Conservation (phyloP, 306 rosid genomes). For the Sophora flavescens region DNA sequence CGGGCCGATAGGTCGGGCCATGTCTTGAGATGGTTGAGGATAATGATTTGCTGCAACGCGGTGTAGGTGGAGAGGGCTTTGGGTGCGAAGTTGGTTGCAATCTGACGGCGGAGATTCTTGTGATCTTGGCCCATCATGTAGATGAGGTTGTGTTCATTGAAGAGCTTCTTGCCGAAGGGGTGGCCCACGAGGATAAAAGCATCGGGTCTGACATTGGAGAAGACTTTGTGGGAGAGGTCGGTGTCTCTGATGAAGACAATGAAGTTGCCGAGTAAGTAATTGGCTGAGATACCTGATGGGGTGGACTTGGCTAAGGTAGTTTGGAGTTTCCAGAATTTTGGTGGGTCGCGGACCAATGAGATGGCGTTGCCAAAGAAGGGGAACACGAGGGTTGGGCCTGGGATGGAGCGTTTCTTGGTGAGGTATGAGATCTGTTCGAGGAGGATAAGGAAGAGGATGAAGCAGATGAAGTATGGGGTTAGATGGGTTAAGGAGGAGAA, state of each 20-base stretch:
- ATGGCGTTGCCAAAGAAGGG: constrained; percentile 85
- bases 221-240: constrained; percentile 80
- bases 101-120: constrained; percentile 87
- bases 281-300: constrained; percentile 60
- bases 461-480: constrained; percentile 53
- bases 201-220: constrained; percentile 82
- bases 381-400: constrained; percentile 68
- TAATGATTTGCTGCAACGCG: constrained; percentile 73
- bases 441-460: constrained; percentile 54
- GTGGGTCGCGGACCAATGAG: constrained; percentile 66
- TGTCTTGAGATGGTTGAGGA: constrained; percentile 64
- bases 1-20: constrained; percentile 57
- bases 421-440: constrained; percentile 77
- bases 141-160: constrained; percentile 88
- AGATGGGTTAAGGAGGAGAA: constrained; percentile 26
- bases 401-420: constrained; percentile 55
- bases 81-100: constrained; percentile 84
- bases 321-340: constrained; percentile 80
- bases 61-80: constrained; percentile 81
- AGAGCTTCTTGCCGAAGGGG: constrained; percentile 91
- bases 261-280: constrained; percentile 83
- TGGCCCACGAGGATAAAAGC: constrained; percentile 84
- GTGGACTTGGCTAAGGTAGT: constrained; percentile 64
- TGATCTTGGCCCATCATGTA: constrained; percentile 87
- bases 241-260: constrained; percentile 79